phyloP scores from a whole-genome alignment of 129 eudicot genomes.

The Glebionis coronaria region DNA sequence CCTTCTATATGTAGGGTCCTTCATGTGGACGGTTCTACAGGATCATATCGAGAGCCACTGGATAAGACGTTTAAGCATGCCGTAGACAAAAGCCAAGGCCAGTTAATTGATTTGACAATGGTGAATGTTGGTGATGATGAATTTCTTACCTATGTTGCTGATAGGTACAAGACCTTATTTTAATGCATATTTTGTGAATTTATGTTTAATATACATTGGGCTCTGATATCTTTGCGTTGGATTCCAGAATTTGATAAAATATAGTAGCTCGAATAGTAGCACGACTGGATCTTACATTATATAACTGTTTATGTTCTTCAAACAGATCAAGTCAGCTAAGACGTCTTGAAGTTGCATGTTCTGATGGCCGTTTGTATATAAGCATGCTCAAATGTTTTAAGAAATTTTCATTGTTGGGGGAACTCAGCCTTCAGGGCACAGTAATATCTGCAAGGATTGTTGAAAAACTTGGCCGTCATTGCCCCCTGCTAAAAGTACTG shows the following conservation, averaged over 20 bases:
- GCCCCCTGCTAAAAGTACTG: not conserved
- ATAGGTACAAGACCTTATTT: not conserved
- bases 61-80: not conserved
- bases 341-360: slow-evolving; percentile 3
- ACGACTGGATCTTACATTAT: too few species aligned
- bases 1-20: not conserved
- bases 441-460: not conserved
- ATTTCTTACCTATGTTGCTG: not conserved
- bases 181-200: not conserved
- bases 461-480: not conserved
- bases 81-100: slow-evolving; percentile 7
- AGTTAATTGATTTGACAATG: not conserved
- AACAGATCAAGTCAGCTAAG: slow-evolving; percentile 1
- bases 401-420: not conserved
- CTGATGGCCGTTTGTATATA: not conserved
- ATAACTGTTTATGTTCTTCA: not conserved
- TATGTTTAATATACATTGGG: not conserved
- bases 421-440: not conserved
- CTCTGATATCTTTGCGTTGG: not conserved
- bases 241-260: not conserved
- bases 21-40: not conserved
- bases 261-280: too few species aligned
- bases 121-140: not conserved
- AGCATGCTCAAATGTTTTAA: not conserved
- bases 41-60: not conserved